A percentile compares a stretch with the other conserved stretches of the same genome.
Conservation (phyloP, 2,329 filamentous ascomycete species). For the Pseudocercospora macadamiae region DNA sequence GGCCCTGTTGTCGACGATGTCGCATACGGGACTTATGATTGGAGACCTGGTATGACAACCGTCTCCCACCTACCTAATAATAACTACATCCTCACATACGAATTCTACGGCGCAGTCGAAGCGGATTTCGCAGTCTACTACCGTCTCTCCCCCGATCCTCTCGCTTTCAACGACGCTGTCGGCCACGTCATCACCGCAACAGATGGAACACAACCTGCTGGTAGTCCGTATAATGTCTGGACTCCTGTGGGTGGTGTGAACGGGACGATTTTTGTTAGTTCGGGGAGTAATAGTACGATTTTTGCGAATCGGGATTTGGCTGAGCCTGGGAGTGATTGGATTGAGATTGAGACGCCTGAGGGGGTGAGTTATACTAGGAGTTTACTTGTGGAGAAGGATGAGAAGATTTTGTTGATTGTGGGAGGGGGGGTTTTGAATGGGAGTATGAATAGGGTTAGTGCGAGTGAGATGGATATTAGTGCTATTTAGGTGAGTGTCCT, state of each 20-base stretch:
- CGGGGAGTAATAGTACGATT: conserved; percentile 34
- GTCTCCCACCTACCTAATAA: conserved; percentile 60
- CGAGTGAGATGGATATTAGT: not conserved
- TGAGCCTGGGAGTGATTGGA: conserved; percentile 6
- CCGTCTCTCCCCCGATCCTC: conserved; percentile 52
- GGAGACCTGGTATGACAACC: conserved; percentile 70
- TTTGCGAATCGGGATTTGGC: conserved; percentile 5
- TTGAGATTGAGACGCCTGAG: conserved; percentile 1
- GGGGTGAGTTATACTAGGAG: conserved; percentile 1
- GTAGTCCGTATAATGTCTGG: conserved; percentile 58
- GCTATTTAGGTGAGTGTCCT: not conserved
- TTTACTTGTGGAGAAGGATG: conserved; percentile 1
- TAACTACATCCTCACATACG: conserved; percentile 67
- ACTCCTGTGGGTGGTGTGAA: conserved; percentile 49
- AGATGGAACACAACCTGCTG: conserved; percentile 50
- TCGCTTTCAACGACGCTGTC: conserved; percentile 48
- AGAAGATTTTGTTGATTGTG: conserved; percentile 1
- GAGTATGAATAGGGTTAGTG: not conserved
- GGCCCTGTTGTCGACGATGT: conserved; percentile 64
- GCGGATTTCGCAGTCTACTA: conserved; percentile 57
- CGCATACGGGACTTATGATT: conserved; percentile 62
- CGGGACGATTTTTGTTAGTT: conserved; percentile 55
- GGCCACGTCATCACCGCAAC: conserved; percentile 48
- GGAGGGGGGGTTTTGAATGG: conserved; percentile 1
- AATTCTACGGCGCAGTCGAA: conserved; percentile 57